These are phyloP conservation scores for Stropharia rugosoannulata DNA, from an alignment of 768 basidiomycete species.

Conservation along the genomic window DNA sequence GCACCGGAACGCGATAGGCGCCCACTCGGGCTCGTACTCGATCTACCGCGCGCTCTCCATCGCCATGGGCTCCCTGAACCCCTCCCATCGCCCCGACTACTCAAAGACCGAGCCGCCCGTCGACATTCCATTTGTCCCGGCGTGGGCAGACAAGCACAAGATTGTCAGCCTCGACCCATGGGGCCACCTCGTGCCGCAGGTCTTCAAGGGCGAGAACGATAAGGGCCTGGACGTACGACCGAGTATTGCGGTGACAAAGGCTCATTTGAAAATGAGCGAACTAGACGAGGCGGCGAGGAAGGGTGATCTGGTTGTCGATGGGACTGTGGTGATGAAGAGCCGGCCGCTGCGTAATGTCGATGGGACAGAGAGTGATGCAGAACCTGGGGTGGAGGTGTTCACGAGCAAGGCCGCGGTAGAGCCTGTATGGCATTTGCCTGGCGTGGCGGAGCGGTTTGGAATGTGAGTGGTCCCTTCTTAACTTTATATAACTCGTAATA, in stretches of 20 bases:
- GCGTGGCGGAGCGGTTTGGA: conserved; percentile 90
- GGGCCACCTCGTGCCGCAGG: conserved; percentile 82
- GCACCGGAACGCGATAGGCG: conserved; percentile 90
- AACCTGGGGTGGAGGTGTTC: conserved; percentile 83
- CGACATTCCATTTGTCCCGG: conserved; percentile 67
- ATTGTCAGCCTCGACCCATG: conserved; percentile 95
- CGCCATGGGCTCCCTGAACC: conserved; percentile 82
- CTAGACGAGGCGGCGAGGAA: conserved; percentile 77
- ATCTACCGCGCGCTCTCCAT: conserved; percentile 93
- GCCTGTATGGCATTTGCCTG: conserved; percentile 95
- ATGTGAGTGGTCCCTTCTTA: conserved; percentile 54
- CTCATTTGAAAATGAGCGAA: conserved; percentile 94
- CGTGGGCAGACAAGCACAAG: conserved; percentile 75
- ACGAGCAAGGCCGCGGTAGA: conserved; percentile 95
- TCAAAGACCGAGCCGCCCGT: conserved; percentile 84
- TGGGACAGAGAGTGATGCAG: conserved; percentile 51
- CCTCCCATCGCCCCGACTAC: conserved; percentile 82
- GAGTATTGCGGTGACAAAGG: conserved; percentile 89
- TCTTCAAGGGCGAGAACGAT: conserved; percentile 63
- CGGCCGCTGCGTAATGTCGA: conserved; percentile 62
- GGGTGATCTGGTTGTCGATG: conserved; percentile 77
- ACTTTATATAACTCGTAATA: neutral
- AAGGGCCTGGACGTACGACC: conserved; percentile 85
- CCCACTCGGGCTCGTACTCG: conserved; percentile 91
- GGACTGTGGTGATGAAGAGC: conserved; percentile 76